phyloP scores from a whole-genome alignment of 352 stramenopile species.

The Phytophthora constricta region DNA sequence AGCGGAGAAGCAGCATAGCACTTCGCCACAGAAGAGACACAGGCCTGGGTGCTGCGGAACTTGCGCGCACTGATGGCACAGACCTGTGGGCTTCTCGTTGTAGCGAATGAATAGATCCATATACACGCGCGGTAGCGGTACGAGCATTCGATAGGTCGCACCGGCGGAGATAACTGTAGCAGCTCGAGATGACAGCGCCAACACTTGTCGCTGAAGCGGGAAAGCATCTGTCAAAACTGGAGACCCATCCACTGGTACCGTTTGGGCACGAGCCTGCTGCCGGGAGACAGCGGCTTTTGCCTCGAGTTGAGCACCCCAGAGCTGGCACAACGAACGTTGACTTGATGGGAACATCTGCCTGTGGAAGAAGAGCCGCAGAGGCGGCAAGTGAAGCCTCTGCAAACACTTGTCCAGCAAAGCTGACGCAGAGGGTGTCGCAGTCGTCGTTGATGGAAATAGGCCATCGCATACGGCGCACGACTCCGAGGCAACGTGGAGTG shows the following conservation, averaged over 20 bases:
- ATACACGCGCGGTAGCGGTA: constrained; percentile 71
- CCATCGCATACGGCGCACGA: constrained; percentile 74
- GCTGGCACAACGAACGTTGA: constrained; percentile 69
- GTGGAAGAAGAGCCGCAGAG: constrained; percentile 74
- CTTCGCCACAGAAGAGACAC: constrained; percentile 76
- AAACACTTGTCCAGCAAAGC: constrained; percentile 51
- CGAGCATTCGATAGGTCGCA: constrained; percentile 36
- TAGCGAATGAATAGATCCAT: constrained; percentile 87
- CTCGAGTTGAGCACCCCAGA: constrained; percentile 78
- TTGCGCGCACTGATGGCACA: constrained; percentile 66
- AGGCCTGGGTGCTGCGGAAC: constrained; percentile 75
- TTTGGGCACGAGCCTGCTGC: constrained; percentile 37
- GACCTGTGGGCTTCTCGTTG: constrained; percentile 63
- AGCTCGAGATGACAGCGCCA: constrained; percentile 32
- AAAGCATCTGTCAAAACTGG: constrained; percentile 18
- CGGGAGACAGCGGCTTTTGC: constrained; percentile 69
- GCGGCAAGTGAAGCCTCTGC: constrained; percentile 68
- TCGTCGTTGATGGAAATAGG: constrained; percentile 40
- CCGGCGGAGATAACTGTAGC: constrained; percentile 17
- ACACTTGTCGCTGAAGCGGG: constrained; percentile 39
- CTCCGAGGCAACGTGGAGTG: constrained; percentile 20
- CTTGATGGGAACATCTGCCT: constrained; percentile 59
- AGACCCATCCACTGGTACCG: constrained; percentile 12
- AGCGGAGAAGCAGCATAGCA: constrained; percentile 80
- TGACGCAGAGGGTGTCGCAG: constrained; percentile 18